Evolutionary conservation across 805 yeast species (phyloP).

Genomic region (Saturnispora bothae): DNA sequence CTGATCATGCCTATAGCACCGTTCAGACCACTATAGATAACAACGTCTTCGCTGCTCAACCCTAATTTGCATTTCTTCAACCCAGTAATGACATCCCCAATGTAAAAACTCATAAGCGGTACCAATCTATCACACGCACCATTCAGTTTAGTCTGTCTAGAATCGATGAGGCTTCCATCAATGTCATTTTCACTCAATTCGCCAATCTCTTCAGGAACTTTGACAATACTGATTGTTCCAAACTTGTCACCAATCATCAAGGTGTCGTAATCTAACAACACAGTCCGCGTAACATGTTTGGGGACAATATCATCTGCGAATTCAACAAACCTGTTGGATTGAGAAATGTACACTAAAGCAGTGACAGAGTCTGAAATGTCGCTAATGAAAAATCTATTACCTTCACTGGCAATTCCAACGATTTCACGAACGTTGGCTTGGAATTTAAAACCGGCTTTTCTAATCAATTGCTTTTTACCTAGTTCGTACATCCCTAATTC

Average conservation of each 20-base stretch:
- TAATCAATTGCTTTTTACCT: slow-evolving; percentile 71
- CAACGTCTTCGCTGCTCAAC: slow-evolving; percentile 52
- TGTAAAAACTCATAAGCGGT: slow-evolving; percentile 44
- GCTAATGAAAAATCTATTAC: slow-evolving; percentile 53
- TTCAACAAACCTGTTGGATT: slow-evolving; percentile 41
- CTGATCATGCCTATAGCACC: slow-evolving; percentile 71
- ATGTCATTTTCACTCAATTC: slow-evolving; percentile 41
- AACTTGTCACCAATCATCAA: slow-evolving; percentile 79
- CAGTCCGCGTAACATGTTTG: slow-evolving; percentile 53
- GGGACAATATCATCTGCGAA: slow-evolving; percentile 61
- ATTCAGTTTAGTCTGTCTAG: slow-evolving; percentile 29
- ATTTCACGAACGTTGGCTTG: slow-evolving; percentile 32
- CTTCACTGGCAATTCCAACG: slow-evolving; percentile 43
- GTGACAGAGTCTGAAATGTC: slow-evolving; percentile 63
- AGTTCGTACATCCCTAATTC: slow-evolving; percentile 53
- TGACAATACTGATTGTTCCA: slow-evolving; percentile 64
- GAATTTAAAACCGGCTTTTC: slow-evolving; percentile 45
- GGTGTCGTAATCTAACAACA: slow-evolving; percentile 63
- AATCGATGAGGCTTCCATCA: slow-evolving; percentile 30
- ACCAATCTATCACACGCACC: slow-evolving; percentile 46
- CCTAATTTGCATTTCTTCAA: slow-evolving; percentile 45
- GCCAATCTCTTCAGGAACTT: slow-evolving; percentile 45
- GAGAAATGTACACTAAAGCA: slow-evolving; percentile 41
- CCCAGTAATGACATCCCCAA: slow-evolving; percentile 62
- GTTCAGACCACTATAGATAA: slow-evolving; percentile 66